Conservation (phyloP, 2,329 filamentous ascomycete genomes). For the Paramyrothecium roridum region DNA sequence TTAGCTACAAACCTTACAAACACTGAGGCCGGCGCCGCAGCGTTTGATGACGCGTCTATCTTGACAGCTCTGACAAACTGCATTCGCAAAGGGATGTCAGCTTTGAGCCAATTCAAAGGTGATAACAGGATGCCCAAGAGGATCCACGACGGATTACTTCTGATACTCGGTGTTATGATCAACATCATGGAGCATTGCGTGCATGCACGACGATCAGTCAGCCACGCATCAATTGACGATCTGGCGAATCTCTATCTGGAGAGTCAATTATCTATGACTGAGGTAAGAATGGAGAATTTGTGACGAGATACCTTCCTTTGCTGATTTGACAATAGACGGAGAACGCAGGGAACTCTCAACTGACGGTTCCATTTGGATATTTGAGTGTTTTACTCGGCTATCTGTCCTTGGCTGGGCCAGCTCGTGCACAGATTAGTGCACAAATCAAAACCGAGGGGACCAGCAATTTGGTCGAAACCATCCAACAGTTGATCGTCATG, state of each 20-base stretch:
- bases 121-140: constrained; percentile 46
- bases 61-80: constrained; percentile 44
- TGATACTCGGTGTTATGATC: constrained; percentile 79
- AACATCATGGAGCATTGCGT: constrained; percentile 81
- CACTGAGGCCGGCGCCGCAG: constrained; percentile 68
- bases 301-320: neutral
- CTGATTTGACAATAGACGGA: constrained; percentile 49
- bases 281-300: constrained; percentile 59
- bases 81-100: constrained; percentile 49
- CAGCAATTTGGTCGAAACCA: constrained; percentile 44
- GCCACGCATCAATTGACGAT: constrained; percentile 45
- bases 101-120: constrained; percentile 44
- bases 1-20: constrained; percentile 85
- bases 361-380: constrained; percentile 84
- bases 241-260: constrained; percentile 66
- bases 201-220: constrained; percentile 46
- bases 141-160: constrained; percentile 67
- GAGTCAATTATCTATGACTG: constrained; percentile 60
- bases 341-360: constrained; percentile 69
- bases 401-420: constrained; percentile 57
- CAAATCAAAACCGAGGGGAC: constrained; percentile 41
- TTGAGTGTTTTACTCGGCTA: constrained; percentile 81
- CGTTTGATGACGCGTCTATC: constrained; percentile 62
- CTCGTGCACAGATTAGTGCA: constrained; percentile 38
- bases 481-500: constrained; percentile 52